Conservation (phyloP, 495 filamentous ascomycete species). For the Lindgomyces ingoldianus region DNA sequence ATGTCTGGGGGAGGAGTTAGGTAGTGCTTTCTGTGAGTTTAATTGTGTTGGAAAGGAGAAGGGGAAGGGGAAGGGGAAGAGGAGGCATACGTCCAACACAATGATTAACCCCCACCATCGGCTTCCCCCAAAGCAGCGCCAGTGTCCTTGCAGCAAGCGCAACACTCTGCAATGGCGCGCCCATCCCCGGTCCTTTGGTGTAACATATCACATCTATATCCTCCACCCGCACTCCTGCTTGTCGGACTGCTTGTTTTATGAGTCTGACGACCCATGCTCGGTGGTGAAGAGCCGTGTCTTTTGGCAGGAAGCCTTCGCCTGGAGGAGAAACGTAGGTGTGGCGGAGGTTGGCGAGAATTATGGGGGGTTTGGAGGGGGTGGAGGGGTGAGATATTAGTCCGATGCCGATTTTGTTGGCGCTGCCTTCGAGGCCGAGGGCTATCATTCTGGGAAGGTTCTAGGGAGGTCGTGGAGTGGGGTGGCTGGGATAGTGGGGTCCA, state of each 20-base stretch:
- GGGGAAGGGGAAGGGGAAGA: no score
- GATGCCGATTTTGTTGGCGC: constrained; percentile 95
- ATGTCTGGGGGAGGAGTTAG: constrained; percentile 59
- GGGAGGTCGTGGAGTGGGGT: not conserved
- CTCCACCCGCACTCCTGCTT: constrained; percentile 60
- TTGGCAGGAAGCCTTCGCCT: constrained; percentile 92
- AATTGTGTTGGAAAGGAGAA: no score
- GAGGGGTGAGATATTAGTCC: constrained; percentile 80
- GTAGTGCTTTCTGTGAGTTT: not conserved
- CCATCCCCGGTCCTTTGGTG: constrained; percentile 95
- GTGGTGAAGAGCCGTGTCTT: constrained; percentile 93
- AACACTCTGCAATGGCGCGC: constrained; percentile 85
- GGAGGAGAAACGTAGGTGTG: constrained; percentile 92
- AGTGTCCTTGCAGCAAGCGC: constrained; percentile 83
- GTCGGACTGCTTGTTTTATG: constrained; percentile 71
- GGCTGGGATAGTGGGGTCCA: not conserved
- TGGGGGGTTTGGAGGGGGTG: constrained; percentile 56
- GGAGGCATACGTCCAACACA: constrained; percentile 87
- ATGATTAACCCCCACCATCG: constrained; percentile 91
- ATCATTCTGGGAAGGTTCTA: constrained; percentile 58
- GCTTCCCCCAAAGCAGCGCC: constrained; percentile 80
- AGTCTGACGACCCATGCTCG: constrained; percentile 78
- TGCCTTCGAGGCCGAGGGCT: constrained; percentile 91
- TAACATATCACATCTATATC: constrained; percentile 93
- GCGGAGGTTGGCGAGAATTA: constrained; percentile 88